These are phyloP conservation scores for Lunasporangiospora selenospora DNA, from an alignment of 192 early-diverging fungal genomes.

Conservation along the genomic window DNA sequence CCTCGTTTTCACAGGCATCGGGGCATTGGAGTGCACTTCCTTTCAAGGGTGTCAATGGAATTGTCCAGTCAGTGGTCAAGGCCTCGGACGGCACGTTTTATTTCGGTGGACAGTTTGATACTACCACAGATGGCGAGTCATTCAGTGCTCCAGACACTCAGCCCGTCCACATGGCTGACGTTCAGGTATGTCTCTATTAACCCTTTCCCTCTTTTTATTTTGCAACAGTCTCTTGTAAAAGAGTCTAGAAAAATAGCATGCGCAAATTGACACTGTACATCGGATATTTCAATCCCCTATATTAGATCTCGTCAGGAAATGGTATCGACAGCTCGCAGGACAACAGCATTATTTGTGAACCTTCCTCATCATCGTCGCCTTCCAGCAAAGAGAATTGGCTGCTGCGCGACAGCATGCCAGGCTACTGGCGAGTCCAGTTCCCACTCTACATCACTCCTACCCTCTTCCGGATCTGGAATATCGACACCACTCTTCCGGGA, in stretches of 20 bases:
- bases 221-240: too few relatives aligned
- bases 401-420: conserved; percentile 69
- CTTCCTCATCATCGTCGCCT: conserved; percentile 14
- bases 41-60: conserved; percentile 73
- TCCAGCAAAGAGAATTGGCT: conserved; percentile 65
- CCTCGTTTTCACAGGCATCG: not conserved
- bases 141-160: conserved; percentile 38
- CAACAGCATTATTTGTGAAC: conserved; percentile 56
- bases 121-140: conserved; percentile 65
- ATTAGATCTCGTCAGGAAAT: conserved; percentile 27
- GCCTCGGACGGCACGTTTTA: conserved; percentile 58
- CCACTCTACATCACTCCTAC: conserved; percentile 62
- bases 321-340: conserved; percentile 12
- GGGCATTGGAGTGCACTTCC: conserved; percentile 63
- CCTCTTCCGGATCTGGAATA: conserved; percentile 72
- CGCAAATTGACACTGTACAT: too few relatives aligned
- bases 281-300: not conserved
- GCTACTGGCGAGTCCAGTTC: conserved; percentile 70
- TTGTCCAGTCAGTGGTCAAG: conserved; percentile 64
- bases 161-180: conserved; percentile 39
- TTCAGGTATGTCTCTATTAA: conserved; percentile 10
- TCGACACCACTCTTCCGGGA: conserved; percentile 17
- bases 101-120: conserved; percentile 73
- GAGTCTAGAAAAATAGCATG: too few relatives aligned
- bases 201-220: not conserved